Evolutionary conservation across 2,329 filamentous ascomycete genomes (phyloP).

Genomic region (Trichothecium sympodiale): DNA sequence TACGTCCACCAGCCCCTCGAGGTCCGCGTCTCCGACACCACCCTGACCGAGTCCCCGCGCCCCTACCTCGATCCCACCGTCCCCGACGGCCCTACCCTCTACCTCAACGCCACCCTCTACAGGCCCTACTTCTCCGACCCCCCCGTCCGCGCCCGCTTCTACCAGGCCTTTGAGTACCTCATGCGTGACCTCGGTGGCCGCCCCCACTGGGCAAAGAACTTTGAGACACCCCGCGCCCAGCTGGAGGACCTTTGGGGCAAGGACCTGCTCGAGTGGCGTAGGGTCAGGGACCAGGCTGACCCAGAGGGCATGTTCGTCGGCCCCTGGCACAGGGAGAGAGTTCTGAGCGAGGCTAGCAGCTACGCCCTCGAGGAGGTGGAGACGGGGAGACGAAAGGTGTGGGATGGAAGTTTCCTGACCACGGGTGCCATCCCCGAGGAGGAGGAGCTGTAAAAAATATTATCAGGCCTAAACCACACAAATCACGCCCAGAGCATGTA

Average conservation of each 20-base stretch:
- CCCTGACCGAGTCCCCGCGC: slow-evolving; percentile 19
- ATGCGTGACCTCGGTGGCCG: slow-evolving; percentile 76
- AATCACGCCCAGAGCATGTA: no score
- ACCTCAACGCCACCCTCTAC: slow-evolving; percentile 85
- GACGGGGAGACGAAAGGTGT: slow-evolving; percentile 13
- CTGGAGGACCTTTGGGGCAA: slow-evolving; percentile 59
- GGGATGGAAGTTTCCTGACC: slow-evolving; percentile 13
- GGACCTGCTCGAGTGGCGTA: slow-evolving; percentile 55
- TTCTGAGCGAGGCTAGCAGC: slow-evolving; percentile 32
- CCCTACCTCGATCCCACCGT: slow-evolving; percentile 59
- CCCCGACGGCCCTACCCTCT: slow-evolving; percentile 61
- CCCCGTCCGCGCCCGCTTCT: slow-evolving; percentile 66
- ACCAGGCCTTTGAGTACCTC: slow-evolving; percentile 80
- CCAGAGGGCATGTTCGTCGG: slow-evolving; percentile 81
- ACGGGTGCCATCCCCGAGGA: background rate
- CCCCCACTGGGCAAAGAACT: slow-evolving; percentile 94
- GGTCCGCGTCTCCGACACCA: slow-evolving; percentile 73
- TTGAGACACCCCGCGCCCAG: slow-evolving; percentile 48
- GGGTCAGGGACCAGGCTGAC: slow-evolving; percentile 59
- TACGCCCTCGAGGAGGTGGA: slow-evolving; percentile 27
- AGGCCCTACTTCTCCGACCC: slow-evolving; percentile 70
- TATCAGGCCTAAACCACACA: background rate
- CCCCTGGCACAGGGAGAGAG: slow-evolving; percentile 71
- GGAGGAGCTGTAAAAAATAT: background rate
- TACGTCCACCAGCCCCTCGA: slow-evolving; percentile 88